phyloP scores from a whole-genome alignment of 352 stramenopile genomes.

The Globisporangium orthogonon region DNA sequence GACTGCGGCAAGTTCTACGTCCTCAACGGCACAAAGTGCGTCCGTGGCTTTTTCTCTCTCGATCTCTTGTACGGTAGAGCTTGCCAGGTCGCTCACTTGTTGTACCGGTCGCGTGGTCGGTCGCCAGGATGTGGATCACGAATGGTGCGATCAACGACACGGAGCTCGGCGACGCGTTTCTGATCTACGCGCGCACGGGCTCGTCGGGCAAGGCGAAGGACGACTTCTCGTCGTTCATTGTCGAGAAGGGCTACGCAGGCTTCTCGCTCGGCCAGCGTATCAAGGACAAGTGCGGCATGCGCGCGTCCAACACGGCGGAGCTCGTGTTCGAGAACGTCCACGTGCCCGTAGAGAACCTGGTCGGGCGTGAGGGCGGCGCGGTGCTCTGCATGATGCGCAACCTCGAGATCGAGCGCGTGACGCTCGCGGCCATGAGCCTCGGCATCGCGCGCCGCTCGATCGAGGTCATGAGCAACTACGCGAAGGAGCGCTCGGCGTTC shows the following conservation, averaged over 20 bases:
- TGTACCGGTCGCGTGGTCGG: neutral
- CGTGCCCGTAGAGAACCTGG: constrained; percentile 90
- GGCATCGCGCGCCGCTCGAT: constrained; percentile 95
- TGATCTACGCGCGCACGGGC: constrained; percentile 97
- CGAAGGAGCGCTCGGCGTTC: constrained; percentile 94
- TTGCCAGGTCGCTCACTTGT: no score
- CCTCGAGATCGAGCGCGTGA: constrained; percentile 98
- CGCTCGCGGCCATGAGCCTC: constrained; percentile 94
- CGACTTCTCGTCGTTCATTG: constrained; percentile 96
- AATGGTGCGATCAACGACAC: constrained; percentile 96
- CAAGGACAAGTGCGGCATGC: constrained; percentile 98
- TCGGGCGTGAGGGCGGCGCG: constrained; percentile 75
- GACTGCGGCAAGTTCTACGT: constrained; percentile 89
- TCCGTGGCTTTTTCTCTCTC: neutral
- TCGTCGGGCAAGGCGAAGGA: constrained; percentile 72
- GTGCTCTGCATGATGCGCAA: constrained; percentile 95
- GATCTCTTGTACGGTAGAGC: neutral
- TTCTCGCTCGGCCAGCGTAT: constrained; percentile 98
- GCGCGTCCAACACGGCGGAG: constrained; percentile 96
- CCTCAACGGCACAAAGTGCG: constrained; percentile 81
- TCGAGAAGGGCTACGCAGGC: constrained; percentile 95
- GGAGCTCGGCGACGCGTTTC: constrained; percentile 94
- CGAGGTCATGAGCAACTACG: constrained; percentile 95
- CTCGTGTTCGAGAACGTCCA: constrained; percentile 98
- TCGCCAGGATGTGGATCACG: constrained; percentile 97